phyloP scores from a whole-genome alignment of 495 filamentous ascomycete genomes.

The Letharia columbiana region DNA sequence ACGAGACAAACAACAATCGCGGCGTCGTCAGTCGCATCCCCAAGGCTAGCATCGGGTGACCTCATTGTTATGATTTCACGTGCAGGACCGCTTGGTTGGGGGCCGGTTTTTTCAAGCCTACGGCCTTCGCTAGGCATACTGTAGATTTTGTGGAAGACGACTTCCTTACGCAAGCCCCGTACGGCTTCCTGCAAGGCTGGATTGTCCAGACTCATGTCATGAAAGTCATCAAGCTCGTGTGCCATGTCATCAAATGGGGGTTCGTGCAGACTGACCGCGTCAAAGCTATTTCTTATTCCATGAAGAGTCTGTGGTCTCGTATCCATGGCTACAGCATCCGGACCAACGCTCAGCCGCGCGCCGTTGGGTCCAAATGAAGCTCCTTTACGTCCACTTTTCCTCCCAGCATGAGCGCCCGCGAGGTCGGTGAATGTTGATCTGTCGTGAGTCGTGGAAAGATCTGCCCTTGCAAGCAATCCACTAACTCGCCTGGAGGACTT shows the following conservation, averaged over 20 bases:
- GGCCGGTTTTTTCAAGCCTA: constrained; percentile 48
- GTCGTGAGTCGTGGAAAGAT: constrained; percentile 71
- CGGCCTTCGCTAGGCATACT: constrained; percentile 52
- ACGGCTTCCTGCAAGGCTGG: constrained; percentile 64
- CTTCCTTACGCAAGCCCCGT: constrained; percentile 63
- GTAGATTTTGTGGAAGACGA: constrained; percentile 64
- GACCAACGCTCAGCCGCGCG: constrained; percentile 51
- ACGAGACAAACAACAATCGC: constrained; percentile 21
- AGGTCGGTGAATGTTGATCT: constrained; percentile 66
- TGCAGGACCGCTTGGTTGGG: constrained; percentile 37
- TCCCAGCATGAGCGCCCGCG: constrained; percentile 40
- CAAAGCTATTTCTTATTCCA: constrained; percentile 31
- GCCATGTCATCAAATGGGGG: constrained; percentile 62
- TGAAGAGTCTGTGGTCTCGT: constrained; percentile 29
- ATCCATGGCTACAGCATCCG: constrained; percentile 33
- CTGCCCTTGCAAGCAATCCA: constrained; percentile 83
- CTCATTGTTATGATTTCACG: constrained; percentile 57
- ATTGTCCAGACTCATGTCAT: constrained; percentile 57
- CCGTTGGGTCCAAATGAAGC: constrained; percentile 69
- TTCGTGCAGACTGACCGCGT: constrained; percentile 49
- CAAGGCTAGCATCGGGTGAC: constrained; percentile 39
- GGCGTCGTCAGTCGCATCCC: constrained; percentile 11
- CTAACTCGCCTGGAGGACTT: constrained; percentile 82
- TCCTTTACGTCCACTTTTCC: constrained; percentile 45
- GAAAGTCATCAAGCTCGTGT: constrained; percentile 58